These are phyloP conservation scores for Hypomontagnella monticulosa DNA, from an alignment of 495 filamentous ascomycete genomes.

Conservation along the genomic window DNA sequence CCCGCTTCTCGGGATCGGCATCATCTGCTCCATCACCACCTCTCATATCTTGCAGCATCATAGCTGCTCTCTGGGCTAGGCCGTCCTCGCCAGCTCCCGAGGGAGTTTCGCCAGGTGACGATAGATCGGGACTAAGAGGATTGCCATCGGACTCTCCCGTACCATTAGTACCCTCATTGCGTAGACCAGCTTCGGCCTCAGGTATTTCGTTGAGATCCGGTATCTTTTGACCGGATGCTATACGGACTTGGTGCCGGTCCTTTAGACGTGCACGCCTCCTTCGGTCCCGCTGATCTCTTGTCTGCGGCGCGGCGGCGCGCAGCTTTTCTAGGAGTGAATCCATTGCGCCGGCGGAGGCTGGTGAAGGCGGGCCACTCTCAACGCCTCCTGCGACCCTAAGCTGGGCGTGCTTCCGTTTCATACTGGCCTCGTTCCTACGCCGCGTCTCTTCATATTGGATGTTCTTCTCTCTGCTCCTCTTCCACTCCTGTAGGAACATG, in stretches of 20 bases:
- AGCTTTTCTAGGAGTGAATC: conserved; percentile 96
- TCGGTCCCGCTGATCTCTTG: conserved; percentile 85
- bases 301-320: conserved; percentile 89
- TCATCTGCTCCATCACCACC: conserved; percentile 68
- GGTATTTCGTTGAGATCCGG: conserved; percentile 70
- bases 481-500: conserved; percentile 92
- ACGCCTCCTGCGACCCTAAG: conserved; percentile 67
- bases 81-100: conserved; percentile 71
- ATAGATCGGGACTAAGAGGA: conserved; percentile 47
- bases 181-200: conserved; percentile 53
- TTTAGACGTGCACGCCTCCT: conserved; percentile 87
- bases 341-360: conserved; percentile 90
- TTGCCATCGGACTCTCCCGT: conserved; percentile 49
- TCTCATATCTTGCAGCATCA: conserved; percentile 81
- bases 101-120: conserved; percentile 53
- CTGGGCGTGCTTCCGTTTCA: conserved; percentile 85
- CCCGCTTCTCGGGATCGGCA: conserved; percentile 65
- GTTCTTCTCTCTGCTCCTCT: conserved; percentile 95
- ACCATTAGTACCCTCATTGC: conserved; percentile 27
- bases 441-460: conserved; percentile 80
- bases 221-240: conserved; percentile 86
- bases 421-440: conserved; percentile 83
- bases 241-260: conserved; percentile 90
- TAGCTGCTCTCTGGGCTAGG: conserved; percentile 83
- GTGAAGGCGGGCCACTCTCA: conserved; percentile 64